A percentile compares a stretch with the other conserved stretches of the same genome.
Evolutionary conservation across 345 rosid genomes (phyloP).

Genomic region (Populus alba): DNA sequence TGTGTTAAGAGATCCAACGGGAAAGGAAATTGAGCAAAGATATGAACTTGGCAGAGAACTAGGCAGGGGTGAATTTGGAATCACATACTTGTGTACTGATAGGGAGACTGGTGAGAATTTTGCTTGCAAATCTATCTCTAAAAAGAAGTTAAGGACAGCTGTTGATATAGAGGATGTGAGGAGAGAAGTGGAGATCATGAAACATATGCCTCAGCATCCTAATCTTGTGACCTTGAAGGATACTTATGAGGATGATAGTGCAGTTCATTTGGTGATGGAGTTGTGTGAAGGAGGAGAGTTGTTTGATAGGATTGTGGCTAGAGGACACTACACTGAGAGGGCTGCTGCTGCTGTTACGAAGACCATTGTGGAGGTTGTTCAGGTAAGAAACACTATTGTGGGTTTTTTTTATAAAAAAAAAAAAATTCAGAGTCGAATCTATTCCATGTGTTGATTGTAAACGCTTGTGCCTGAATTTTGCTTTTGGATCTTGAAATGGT

Average conservation of each 20-base stretch:
- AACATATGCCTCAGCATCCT: slow-evolving; percentile 27
- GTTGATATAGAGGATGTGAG: slow-evolving; percentile 37
- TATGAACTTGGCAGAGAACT: slow-evolving; percentile 34
- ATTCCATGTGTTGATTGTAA: background rate
- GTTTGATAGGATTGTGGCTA: slow-evolving; percentile 34
- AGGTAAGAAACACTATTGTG: slow-evolving; percentile 12
- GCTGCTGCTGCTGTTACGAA: slow-evolving; percentile 37
- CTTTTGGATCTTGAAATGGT: background rate
- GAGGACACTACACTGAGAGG: slow-evolving; percentile 40
- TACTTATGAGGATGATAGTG: slow-evolving; percentile 31
- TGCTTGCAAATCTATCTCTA: slow-evolving; percentile 34
- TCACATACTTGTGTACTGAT: slow-evolving; percentile 34
- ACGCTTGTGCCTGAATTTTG: background rate
- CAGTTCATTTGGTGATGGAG: slow-evolving; percentile 40
- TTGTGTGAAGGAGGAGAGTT: slow-evolving; percentile 37
- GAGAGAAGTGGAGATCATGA: slow-evolving; percentile 41
- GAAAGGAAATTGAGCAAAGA: slow-evolving; percentile 24
- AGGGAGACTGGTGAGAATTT: slow-evolving; percentile 23
- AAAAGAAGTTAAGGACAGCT: slow-evolving; percentile 31
- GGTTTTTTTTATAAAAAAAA: background rate
- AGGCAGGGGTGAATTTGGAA: slow-evolving; percentile 40
- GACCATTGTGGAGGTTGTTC: slow-evolving; percentile 42
- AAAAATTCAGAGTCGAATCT: background rate
- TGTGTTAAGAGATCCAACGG: slow-evolving; percentile 23
- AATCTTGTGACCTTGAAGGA: slow-evolving; percentile 31